phyloP scores from a whole-genome alignment of 306 rosid species.

The Sesbania bispinosa region DNA sequence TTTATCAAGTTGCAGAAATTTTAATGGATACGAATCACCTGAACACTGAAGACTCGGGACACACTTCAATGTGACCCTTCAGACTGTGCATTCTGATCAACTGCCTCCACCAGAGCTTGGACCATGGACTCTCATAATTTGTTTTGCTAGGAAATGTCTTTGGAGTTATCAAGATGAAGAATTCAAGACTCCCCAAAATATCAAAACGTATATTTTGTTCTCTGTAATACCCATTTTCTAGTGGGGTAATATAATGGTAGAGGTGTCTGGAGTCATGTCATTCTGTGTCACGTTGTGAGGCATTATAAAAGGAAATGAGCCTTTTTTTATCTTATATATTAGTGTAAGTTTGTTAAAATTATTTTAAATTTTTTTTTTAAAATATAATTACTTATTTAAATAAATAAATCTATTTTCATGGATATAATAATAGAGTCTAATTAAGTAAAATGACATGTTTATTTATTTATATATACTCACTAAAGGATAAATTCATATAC shows the following conservation, averaged over 20 bases:
- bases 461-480: no score
- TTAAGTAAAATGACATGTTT: no score
- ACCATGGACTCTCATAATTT: constrained; percentile 21
- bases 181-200: background rate
- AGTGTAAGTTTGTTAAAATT: no score
- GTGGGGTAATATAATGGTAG: no score
- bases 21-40: constrained; percentile 23
- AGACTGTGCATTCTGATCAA: background rate
- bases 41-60: constrained; percentile 3
- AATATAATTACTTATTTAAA: no score
- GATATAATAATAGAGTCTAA: no score
- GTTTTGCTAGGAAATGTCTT: background rate
- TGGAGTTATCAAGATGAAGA: background rate
- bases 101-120: constrained; percentile 6
- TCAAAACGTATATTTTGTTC: background rate
- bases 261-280: no score
- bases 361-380: no score
- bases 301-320: no score
- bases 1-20: constrained; percentile 35
- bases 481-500: no score
- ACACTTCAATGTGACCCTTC: constrained; percentile 33
- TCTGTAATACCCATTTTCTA: constrained; percentile 13
- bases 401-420: no score
- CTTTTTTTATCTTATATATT: no score
- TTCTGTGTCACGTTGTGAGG: background rate